A percentile compares a stretch with the other conserved stretches of the same genome.
Evolutionary conservation across 768 basidiomycete genomes (phyloP).

Genomic region (Suillus ampliporus): DNA sequence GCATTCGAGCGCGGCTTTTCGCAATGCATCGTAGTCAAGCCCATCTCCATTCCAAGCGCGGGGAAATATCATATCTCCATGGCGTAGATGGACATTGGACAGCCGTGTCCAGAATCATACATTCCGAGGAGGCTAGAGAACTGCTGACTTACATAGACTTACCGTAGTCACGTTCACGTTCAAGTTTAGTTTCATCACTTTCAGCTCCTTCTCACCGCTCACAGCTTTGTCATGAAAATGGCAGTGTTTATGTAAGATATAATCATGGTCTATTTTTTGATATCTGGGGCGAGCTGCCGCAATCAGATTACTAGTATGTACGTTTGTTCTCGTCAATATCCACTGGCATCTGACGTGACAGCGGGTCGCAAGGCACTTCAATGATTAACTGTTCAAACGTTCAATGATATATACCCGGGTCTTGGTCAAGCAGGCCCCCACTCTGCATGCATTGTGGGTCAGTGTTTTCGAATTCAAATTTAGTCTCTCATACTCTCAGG

Average conservation of each 20-base stretch:
- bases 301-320: slow-evolving; percentile 4
- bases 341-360: background rate
- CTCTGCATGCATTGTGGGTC: background rate
- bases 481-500: background rate
- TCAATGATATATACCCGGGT: background rate
- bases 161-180: slow-evolving; percentile 7
- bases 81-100: background rate
- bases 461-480: background rate
- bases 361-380: background rate
- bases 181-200: background rate
- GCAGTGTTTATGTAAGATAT: background rate
- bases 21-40: slow-evolving; percentile 7
- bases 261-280: slow-evolving; percentile 8
- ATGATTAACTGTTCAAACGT: background rate
- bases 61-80: slow-evolving; percentile 16
- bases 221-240: slow-evolving; percentile 10
- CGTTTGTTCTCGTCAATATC: background rate
- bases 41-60: background rate
- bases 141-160: too few relatives aligned
- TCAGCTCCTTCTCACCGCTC: slow-evolving; percentile 8
- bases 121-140: slow-evolving; percentile 15
- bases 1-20: slow-evolving; percentile 6
- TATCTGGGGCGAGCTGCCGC: background rate
- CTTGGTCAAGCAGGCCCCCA: background rate
- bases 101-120: slow-evolving; percentile 16